phyloP scores from a whole-genome alignment of 139 green algal genomes.

The Dunaliella primolecta region DNA sequence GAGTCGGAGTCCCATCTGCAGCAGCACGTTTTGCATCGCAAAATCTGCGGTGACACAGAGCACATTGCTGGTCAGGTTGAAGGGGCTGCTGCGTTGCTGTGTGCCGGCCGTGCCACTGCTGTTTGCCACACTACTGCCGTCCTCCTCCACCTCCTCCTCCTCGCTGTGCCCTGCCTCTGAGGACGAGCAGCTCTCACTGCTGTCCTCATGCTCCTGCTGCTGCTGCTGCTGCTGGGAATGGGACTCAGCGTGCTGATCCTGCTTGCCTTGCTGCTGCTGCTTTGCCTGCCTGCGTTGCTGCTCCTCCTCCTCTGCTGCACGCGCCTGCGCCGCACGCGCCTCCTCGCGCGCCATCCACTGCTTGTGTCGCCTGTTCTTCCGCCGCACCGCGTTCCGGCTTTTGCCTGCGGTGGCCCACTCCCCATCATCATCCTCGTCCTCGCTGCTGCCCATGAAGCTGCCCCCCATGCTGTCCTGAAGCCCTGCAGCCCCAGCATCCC shows the following conservation, averaged over 20 bases:
- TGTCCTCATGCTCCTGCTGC: not conserved
- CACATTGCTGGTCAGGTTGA: conserved; percentile 51
- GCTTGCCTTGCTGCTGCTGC: not conserved
- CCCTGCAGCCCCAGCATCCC: not conserved
- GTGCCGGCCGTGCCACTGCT: not conserved
- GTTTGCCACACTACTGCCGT: not conserved
- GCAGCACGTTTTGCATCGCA: conserved; percentile 96
- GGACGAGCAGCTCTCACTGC: not conserved
- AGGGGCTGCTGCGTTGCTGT: not conserved
- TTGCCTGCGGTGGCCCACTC: conserved; percentile 30
- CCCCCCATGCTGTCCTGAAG: not conserved
- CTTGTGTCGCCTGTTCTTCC: conserved; percentile 20
- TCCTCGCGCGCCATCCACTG: conserved; percentile 20
- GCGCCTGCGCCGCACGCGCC: not conserved
- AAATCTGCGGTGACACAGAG: conserved; percentile 86
- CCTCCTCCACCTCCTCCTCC: too few relatives aligned
- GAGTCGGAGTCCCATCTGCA: conserved; percentile 88
- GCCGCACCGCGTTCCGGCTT: conserved; percentile 30
- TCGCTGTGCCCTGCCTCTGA: conserved; percentile 3
- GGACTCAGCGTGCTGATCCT: not conserved
- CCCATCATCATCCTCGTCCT: conserved; percentile 24
- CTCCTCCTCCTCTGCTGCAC: not conserved
- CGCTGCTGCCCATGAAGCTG: not conserved
- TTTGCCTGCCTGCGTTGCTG: not conserved
- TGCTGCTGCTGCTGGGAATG: not conserved